Conservation (phyloP, 306 rosid genomes). For the Dalbergia oliveri region DNA sequence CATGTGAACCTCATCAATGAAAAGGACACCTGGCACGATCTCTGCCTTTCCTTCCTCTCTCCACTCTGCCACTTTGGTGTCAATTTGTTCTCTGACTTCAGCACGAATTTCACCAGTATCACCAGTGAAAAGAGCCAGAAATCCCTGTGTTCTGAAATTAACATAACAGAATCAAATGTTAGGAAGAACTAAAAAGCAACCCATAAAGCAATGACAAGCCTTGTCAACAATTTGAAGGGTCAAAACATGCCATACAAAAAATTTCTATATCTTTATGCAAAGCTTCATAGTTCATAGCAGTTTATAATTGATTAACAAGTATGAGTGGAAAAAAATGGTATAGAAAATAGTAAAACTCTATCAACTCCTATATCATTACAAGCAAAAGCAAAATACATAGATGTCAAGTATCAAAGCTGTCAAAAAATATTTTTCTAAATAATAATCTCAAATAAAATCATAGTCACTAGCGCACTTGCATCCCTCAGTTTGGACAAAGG, state of each 20-base stretch:
- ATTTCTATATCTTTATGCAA: not conserved
- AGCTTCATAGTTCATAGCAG: not conserved
- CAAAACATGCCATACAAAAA: not conserved
- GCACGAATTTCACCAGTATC: conserved; percentile 98
- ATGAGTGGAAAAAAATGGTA: not conserved
- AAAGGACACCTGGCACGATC: conserved; percentile 95
- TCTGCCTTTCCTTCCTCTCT: conserved; percentile 99
- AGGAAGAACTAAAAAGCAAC: conserved; percentile 13
- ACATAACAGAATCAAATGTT: conserved; percentile 38
- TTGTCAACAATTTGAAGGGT: conserved; percentile 1
- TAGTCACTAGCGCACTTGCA: not conserved
- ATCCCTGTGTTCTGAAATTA: conserved; percentile 89
- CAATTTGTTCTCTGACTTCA: conserved; percentile 98
- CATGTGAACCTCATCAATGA: conserved; percentile 98
- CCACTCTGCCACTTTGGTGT: conserved; percentile 99
- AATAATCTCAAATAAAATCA: conserved; percentile 1
- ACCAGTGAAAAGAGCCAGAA: conserved; percentile 94
- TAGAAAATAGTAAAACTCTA: not conserved
- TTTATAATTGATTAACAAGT: not conserved
- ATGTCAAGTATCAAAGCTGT: conserved; percentile 14
- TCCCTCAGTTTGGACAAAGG: not conserved
- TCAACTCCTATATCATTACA: not conserved
- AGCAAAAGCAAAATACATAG: not conserved
- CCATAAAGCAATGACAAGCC: not conserved
- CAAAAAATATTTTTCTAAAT: not conserved